Evolutionary conservation across 2,329 filamentous ascomycete species (phyloP).

Genomic region (Aureobasidium sp.): DNA sequence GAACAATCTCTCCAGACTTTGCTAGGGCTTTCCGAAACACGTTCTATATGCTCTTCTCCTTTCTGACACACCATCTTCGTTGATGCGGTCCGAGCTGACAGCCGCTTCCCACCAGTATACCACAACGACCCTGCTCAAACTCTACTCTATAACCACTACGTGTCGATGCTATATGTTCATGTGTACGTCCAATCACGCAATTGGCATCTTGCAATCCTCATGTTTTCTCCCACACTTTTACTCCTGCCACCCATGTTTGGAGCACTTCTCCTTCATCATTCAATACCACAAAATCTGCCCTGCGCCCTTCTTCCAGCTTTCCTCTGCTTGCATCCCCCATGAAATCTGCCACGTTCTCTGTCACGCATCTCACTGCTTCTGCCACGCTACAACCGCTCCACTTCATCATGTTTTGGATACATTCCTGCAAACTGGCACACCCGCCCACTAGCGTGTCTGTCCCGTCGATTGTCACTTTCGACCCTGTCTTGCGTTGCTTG

Average conservation of each 20-base stretch:
- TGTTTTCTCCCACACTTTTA: conserved; percentile 38
- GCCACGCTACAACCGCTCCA: conserved; percentile 43
- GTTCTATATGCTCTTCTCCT: background rate
- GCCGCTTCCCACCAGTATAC: background rate
- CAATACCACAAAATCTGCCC: conserved; percentile 45
- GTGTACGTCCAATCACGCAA: background rate
- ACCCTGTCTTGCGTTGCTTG: conserved; percentile 43
- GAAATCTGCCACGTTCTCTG: conserved; percentile 44
- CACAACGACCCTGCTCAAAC: background rate
- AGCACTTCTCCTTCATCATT: conserved; percentile 40
- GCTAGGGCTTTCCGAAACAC: background rate
- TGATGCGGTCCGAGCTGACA: no score
- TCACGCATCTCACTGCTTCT: conserved; percentile 43
- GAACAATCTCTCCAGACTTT: background rate
- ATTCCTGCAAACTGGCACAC: conserved; percentile 45
- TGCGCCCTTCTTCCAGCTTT: conserved; percentile 37
- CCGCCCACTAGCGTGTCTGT: conserved; percentile 50
- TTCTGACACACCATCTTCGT: background rate
- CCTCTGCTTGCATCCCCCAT: conserved; percentile 43
- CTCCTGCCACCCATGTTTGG: conserved; percentile 46
- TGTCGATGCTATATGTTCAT: background rate
- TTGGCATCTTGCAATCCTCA: background rate
- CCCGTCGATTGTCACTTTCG: conserved; percentile 44
- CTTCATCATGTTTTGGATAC: conserved; percentile 42
- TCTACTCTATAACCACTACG: background rate